These are phyloP conservation scores for Camellia sinensis DNA, from an alignment of 148 eudicot species.

Conservation along the genomic window DNA sequence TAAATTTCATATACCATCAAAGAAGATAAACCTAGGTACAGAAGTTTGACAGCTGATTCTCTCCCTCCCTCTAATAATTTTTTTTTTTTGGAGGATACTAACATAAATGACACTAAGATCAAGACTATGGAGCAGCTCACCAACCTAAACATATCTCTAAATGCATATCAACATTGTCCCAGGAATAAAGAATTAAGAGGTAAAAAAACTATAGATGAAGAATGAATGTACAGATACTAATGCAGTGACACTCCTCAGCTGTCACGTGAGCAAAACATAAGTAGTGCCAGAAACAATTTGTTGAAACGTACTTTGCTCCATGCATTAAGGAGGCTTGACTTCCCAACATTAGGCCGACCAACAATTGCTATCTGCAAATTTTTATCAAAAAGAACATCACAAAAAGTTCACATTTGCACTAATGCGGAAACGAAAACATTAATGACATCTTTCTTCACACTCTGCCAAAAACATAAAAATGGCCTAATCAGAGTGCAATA, in stretches of 20 bases:
- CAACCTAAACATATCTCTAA: neutral
- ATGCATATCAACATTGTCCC: neutral
- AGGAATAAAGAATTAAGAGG: neutral
- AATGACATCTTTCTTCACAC: neutral
- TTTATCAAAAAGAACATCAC: neutral
- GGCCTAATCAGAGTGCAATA: neutral
- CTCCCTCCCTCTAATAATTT: no score
- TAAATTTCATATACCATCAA: neutral
- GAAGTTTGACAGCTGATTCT: neutral
- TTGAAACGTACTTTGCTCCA: conserved; percentile 86
- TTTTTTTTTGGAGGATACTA: neutral
- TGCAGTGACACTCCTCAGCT: neutral
- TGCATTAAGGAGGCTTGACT: conserved; percentile 94
- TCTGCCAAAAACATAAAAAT: no score
- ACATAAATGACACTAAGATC: neutral
- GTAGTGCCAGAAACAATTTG: conserved; percentile 7
- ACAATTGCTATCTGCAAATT: conserved; percentile 83
- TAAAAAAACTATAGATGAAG: neutral
- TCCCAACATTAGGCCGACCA: conserved; percentile 98
- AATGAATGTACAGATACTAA: neutral
- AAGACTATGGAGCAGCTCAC: neutral
- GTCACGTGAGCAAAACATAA: neutral
- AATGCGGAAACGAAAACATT: neutral
- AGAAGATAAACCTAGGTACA: neutral
- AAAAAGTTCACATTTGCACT: neutral